Conservation (phyloP, 1,284 basidiomycete species). For the Marasmius sp. region DNA sequence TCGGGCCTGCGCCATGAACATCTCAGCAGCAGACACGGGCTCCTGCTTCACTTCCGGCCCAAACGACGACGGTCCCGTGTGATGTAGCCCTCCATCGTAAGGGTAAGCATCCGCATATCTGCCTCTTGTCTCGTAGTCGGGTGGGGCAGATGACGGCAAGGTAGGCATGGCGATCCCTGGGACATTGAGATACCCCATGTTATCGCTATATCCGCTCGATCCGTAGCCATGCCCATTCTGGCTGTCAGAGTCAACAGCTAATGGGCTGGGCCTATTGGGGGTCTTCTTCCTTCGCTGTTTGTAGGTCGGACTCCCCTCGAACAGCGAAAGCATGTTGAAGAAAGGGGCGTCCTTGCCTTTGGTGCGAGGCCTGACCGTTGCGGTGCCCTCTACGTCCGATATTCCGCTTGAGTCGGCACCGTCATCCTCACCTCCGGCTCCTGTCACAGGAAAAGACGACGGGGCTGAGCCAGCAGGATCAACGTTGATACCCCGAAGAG, state of each 20-base stretch:
- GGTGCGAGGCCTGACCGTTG: constrained; percentile 15
- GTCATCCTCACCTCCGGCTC: constrained; percentile 15
- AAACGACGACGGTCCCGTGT: constrained; percentile 8
- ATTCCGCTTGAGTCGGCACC: constrained; percentile 22
- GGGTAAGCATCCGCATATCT: not conserved
- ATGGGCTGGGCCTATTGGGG: constrained; percentile 23
- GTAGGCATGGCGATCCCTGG: constrained; percentile 1
- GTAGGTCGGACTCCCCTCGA: constrained; percentile 81
- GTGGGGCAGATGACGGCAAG: not conserved
- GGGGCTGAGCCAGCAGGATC: constrained; percentile 15
- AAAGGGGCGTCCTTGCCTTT: constrained; percentile 46
- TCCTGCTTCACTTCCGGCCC: constrained; percentile 29
- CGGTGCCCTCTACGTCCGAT: constrained; percentile 19
- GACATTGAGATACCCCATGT: not conserved
- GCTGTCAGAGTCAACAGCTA: constrained; percentile 15
- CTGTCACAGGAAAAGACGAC: constrained; percentile 14
- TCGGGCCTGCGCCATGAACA: constrained; percentile 61
- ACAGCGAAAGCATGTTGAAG: constrained; percentile 71
- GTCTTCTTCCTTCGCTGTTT: constrained; percentile 84
- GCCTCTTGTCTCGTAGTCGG: not conserved
- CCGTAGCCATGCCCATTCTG: constrained; percentile 20
- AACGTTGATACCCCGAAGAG: constrained; percentile 30
- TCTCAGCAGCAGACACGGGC: constrained; percentile 52
- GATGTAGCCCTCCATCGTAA: not conserved
- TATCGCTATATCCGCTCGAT: constrained; percentile 12